Base-by-base conservation (phyloP, 78 protist genomes). In the Tieghemostelium lacteum region DNA sequence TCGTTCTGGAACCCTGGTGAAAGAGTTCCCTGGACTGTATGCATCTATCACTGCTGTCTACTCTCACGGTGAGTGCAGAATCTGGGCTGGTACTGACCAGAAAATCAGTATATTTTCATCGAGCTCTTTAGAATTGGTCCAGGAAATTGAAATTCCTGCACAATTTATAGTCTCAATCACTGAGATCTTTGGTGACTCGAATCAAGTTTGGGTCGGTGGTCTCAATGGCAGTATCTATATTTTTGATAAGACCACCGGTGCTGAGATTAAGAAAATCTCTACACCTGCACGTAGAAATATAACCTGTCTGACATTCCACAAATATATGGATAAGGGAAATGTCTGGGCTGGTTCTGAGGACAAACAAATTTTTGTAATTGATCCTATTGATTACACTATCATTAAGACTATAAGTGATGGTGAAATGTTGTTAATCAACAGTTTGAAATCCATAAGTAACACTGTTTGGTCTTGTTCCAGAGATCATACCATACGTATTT, bases 301-400 rank as follows among this genome's bases (percentile, higher is more conserved):
- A 29, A 60, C 88, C 29, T 80, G 88, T 57, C 39, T 80, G 37
- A 54, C 71, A 1, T 80, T 33, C 34, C 88, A 80, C 45, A 29
- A 34, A 8, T 77, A 34, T 54, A 77, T 34, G 50, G 87, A 77
- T 45, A 6, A 10, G 10, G 62, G 70, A 2, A 45, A 33, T 50
- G 76, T 80, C 10, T 80, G 88, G 88, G 88, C 88, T 24, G 88
- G 88, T 26, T 54, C 70, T 26, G 88, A 80, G 42, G 88, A 80
- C 73, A 80, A 67, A 71, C 29, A 45, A 16, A 80, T 80, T 31
- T 80, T 80, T 80, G 57, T 80, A 7, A 80, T 80, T 40, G 88
- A 80, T 36, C 88, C 88, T 16, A 16, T 20, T 19, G 37, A 36
- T 6, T 33, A 14, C 26, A 26, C 28, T 24, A 66, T 80, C 39